Conservation (phyloP, 768 basidiomycete genomes). For the Lenzites betulinus region DNA sequence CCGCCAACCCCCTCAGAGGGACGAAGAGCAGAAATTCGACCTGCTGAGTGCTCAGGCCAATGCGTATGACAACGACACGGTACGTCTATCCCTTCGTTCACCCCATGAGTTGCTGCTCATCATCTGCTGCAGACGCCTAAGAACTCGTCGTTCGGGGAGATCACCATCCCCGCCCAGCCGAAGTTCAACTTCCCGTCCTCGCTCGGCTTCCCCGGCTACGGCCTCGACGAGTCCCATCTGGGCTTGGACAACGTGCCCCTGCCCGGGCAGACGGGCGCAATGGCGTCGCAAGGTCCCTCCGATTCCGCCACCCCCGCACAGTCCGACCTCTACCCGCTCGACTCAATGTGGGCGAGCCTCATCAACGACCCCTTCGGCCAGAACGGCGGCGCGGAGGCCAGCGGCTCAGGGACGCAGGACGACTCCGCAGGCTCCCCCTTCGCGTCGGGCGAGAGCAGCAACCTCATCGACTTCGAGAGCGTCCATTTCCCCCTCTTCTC, state of each 20-base stretch:
- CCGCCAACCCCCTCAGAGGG: background rate
- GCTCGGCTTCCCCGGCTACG: background rate
- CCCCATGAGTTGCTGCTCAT: background rate
- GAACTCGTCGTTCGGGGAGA: slow-evolving; percentile 9
- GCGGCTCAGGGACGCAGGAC: background rate
- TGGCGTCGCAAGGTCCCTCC: background rate
- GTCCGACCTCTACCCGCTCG: background rate
- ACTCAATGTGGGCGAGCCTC: slow-evolving; percentile 6
- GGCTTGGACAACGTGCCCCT: slow-evolving; percentile 9
- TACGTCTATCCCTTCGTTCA: background rate
- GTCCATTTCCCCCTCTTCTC: slow-evolving; percentile 12
- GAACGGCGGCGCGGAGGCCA: background rate
- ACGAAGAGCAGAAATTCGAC: background rate
- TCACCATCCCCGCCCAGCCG: slow-evolving; percentile 4
- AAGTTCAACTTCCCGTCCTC: slow-evolving; percentile 13
- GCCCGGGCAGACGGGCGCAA: background rate
- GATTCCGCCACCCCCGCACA: background rate
- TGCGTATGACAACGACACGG: background rate
- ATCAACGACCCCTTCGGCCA: background rate
- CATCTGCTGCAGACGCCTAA: background rate
- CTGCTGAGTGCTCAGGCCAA: background rate
- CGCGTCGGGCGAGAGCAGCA: slow-evolving; percentile 1
- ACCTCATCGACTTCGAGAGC: slow-evolving; percentile 3
- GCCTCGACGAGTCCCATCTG: slow-evolving; percentile 6
- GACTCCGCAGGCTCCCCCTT: background rate